Evolutionary conservation across 2,329 filamentous ascomycete genomes (phyloP).

Genomic region (Colletotrichum simmondsii): DNA sequence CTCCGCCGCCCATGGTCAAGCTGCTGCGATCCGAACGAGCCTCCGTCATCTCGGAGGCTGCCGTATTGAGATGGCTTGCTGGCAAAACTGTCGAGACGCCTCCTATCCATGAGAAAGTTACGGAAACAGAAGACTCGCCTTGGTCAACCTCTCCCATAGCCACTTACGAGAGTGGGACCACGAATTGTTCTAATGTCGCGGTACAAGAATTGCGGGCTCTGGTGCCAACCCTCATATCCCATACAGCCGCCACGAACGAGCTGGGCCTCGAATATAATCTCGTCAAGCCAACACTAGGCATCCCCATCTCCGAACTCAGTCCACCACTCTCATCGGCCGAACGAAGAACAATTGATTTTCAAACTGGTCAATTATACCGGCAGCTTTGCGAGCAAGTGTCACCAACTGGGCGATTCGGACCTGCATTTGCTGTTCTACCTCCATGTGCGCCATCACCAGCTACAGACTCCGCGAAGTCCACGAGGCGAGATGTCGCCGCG

Average conservation of each 20-base stretch:
- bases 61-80: slow-evolving; percentile 57
- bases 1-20: slow-evolving; percentile 54
- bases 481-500: slow-evolving; percentile 22
- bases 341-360: slow-evolving; percentile 53
- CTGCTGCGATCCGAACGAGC: slow-evolving; percentile 59
- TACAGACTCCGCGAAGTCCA: neutral
- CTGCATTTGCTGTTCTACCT: slow-evolving; percentile 49
- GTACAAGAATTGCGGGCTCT: neutral
- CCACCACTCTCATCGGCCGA: slow-evolving; percentile 47
- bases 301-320: slow-evolving; percentile 48
- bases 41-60: slow-evolving; percentile 56
- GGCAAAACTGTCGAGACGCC: slow-evolving; percentile 25
- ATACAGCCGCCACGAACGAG: slow-evolving; percentile 44
- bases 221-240: slow-evolving; percentile 53
- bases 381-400: slow-evolving; percentile 56
- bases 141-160: neutral
- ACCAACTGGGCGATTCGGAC: slow-evolving; percentile 61
- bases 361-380: slow-evolving; percentile 58
- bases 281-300: slow-evolving; percentile 50
- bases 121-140: slow-evolving; percentile 14
- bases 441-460: neutral
- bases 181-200: neutral
- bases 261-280: slow-evolving; percentile 55
- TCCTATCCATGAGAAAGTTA: slow-evolving; percentile 13
- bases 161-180: neutral